phyloP scores from a whole-genome alignment of 768 basidiomycete genomes.

The Suillus paluster region DNA sequence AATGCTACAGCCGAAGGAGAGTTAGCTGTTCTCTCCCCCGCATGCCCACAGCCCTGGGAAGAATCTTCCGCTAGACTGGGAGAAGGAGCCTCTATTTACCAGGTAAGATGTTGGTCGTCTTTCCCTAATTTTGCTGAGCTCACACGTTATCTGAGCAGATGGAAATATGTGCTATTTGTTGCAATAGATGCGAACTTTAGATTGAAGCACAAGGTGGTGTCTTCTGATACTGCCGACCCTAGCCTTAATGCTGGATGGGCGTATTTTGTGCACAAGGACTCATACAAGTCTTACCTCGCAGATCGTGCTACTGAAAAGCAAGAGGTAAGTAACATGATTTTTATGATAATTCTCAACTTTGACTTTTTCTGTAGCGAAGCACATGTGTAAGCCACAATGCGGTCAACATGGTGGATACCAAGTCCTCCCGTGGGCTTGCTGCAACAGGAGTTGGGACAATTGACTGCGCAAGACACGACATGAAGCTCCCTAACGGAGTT shows the following conservation, averaged over 20 bases:
- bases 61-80: no score
- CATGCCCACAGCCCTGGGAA: conserved; percentile 17
- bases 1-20: conserved; percentile 2
- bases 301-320: no score
- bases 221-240: no score
- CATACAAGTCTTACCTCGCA: conserved; percentile 21
- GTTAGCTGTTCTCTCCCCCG: conserved; percentile 15
- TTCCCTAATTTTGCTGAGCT: not conserved
- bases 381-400: conserved; percentile 17
- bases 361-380: no score
- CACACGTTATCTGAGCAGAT: no score
- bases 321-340: no score
- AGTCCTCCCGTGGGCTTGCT: not conserved
- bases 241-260: conserved; percentile 32
- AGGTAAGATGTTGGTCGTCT: no score
- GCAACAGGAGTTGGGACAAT: conserved; percentile 1
- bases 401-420: not conserved
- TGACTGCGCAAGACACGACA: conserved; percentile 21
- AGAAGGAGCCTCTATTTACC: not conserved
- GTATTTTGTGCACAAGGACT: conserved; percentile 30
- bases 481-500: conserved; percentile 19
- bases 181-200: no score
- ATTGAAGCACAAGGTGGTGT: no score
- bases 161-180: conserved; percentile 29
- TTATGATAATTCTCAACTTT: no score